These are phyloP conservation scores for Fusarium beomiforme DNA, from an alignment of 2,329 filamentous ascomycete genomes.

Conservation along the genomic window DNA sequence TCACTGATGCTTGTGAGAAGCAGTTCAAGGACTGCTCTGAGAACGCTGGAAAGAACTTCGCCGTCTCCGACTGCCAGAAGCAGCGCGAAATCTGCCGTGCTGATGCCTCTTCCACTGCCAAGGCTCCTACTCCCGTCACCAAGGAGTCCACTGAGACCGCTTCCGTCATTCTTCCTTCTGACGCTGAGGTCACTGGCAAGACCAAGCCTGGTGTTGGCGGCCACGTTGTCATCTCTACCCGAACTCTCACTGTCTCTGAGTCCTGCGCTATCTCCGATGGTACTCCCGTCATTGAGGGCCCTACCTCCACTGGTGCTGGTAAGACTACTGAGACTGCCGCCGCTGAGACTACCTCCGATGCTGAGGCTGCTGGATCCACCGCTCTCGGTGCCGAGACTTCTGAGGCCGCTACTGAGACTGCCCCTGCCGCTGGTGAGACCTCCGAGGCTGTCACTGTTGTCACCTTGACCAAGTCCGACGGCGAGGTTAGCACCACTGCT, in stretches of 20 bases:
- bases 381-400: slow-evolving; percentile 28
- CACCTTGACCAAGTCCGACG: slow-evolving; percentile 34
- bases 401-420: slow-evolving; percentile 9
- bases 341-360: slow-evolving; percentile 15
- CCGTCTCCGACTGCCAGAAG: slow-evolving; percentile 37
- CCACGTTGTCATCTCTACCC: slow-evolving; percentile 39
- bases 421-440: slow-evolving; percentile 4
- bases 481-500: slow-evolving; percentile 23
- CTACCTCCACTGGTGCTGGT: slow-evolving; percentile 26
- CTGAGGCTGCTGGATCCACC: slow-evolving; percentile 13
- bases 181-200: slow-evolving; percentile 29
- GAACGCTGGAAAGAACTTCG: slow-evolving; percentile 41
- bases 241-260: slow-evolving; percentile 42
- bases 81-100: slow-evolving; percentile 40
- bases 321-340: slow-evolving; percentile 17
- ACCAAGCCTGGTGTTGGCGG: slow-evolving; percentile 35
- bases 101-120: slow-evolving; percentile 38
- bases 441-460: slow-evolving; percentile 20
- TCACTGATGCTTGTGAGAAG: slow-evolving; percentile 38
- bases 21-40: slow-evolving; percentile 39
- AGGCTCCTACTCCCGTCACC: slow-evolving; percentile 21
- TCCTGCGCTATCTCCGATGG: slow-evolving; percentile 39
- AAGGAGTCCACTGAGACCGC: slow-evolving; percentile 42
- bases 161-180: slow-evolving; percentile 40
- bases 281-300: slow-evolving; percentile 33